Percentiles rank a stretch among this genome's conserved stretches.
Evolutionary conservation across 2,329 filamentous ascomycete species (phyloP).

Genomic region (Aureobasidium musti): DNA sequence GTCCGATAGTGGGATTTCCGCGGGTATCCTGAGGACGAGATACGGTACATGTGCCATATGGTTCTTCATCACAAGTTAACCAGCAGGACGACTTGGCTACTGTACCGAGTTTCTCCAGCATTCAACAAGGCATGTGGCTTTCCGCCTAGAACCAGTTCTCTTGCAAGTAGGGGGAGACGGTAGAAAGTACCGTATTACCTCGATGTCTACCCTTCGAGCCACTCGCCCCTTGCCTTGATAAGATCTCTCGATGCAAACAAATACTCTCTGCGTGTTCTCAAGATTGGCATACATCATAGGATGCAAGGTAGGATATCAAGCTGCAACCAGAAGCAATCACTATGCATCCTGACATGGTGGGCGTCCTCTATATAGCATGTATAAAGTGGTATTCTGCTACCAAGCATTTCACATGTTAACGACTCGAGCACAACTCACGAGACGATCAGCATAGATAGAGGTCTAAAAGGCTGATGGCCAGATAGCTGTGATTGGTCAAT

Average conservation of each 20-base stretch:
- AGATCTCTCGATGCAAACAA: no score
- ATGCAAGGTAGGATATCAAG: background rate
- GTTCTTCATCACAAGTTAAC: background rate
- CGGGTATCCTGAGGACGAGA: background rate
- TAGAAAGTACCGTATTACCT: no score
- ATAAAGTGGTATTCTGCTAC: background rate
- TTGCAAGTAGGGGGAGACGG: background rate
- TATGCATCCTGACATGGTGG: background rate
- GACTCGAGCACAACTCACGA: background rate
- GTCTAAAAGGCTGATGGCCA: background rate
- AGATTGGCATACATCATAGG: background rate
- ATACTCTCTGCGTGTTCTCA: background rate
- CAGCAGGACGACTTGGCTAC: background rate
- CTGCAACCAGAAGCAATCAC: background rate
- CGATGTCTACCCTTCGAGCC: background rate
- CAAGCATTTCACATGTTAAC: slow-evolving; percentile 15
- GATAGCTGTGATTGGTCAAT: slow-evolving; percentile 20
- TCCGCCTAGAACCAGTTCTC: background rate
- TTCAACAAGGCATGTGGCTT: background rate
- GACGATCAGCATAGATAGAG: slow-evolving; percentile 1
- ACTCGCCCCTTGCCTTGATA: background rate
- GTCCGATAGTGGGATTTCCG: slow-evolving; percentile 6
- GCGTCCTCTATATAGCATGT: background rate
- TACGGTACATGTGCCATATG: background rate
- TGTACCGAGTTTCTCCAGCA: background rate